phyloP scores from a whole-genome alignment of 257 asterid species.

The Ballota nigra region DNA sequence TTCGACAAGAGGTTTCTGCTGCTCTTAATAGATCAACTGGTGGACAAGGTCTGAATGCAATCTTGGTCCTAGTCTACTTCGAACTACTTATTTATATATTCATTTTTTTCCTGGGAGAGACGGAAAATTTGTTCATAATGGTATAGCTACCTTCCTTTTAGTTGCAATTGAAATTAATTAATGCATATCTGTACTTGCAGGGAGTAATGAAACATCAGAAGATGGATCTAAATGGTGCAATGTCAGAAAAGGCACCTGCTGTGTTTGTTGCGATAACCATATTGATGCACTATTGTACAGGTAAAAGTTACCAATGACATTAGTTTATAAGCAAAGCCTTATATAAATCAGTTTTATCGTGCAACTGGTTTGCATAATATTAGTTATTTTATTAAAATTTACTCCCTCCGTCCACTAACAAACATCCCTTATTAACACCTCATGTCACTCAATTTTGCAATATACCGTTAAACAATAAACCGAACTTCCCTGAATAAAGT shows the following conservation, averaged over 20 bases:
- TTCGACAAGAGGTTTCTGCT: constrained; percentile 95
- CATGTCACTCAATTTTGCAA: too few relatives aligned
- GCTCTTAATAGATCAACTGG: constrained; percentile 79
- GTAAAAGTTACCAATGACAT: constrained; percentile 30
- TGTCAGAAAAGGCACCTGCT: constrained; percentile 94
- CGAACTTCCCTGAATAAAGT: too few relatives aligned
- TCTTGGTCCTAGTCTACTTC: not conserved
- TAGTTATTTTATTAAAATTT: too few relatives aligned
- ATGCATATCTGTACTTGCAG: constrained; percentile 5
- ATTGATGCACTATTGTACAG: constrained; percentile 94
- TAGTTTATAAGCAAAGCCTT: too few relatives aligned
- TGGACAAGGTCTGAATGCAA: constrained; percentile 58
- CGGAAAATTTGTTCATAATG: not conserved
- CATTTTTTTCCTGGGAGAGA: not conserved
- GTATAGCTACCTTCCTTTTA: not conserved
- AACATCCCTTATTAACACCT: too few relatives aligned
- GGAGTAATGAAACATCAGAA: constrained; percentile 61
- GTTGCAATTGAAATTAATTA: constrained; percentile 6
- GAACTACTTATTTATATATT: not conserved
- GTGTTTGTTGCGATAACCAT: constrained; percentile 87
- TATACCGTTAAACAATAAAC: too few relatives aligned
- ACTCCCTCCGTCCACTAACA: too few relatives aligned
- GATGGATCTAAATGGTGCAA: constrained; percentile 84
- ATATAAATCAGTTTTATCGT: too few relatives aligned
- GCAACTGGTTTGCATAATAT: too few relatives aligned